These are phyloP conservation scores for Inonotus hispidus DNA, from an alignment of 1,284 basidiomycete species.

Conservation along the genomic window DNA sequence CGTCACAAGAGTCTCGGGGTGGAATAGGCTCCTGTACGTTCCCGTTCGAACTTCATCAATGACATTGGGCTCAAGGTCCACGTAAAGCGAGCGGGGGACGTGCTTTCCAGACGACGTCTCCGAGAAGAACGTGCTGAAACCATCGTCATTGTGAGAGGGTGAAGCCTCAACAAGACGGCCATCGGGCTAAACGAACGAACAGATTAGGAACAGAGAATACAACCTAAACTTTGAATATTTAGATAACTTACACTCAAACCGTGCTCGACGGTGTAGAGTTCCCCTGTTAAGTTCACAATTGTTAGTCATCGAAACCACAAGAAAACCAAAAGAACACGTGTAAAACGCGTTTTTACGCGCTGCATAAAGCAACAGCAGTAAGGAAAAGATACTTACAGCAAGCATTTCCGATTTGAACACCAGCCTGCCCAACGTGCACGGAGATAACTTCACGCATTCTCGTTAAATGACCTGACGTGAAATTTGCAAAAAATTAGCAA, in stretches of 20 bases:
- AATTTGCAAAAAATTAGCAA: constrained; percentile 3
- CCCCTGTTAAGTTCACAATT: constrained; percentile 53
- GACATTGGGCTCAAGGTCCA: constrained; percentile 94
- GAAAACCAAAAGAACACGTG: constrained; percentile 28
- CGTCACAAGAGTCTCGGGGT: constrained; percentile 98
- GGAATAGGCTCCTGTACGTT: constrained; percentile 92
- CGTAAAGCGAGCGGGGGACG: constrained; percentile 96
- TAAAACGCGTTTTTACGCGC: constrained; percentile 10
- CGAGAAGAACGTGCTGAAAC: constrained; percentile 96
- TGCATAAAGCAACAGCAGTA: constrained; percentile 16
- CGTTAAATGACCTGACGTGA: constrained; percentile 18
- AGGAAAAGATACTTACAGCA: constrained; percentile 63
- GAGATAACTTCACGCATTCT: constrained; percentile 92
- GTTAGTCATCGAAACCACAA: constrained; percentile 19
- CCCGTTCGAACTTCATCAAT: constrained; percentile 97
- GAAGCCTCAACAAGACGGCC: constrained; percentile 81
- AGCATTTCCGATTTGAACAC: constrained; percentile 96
- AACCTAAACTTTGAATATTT: constrained; percentile 9
- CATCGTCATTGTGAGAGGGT: constrained; percentile 73
- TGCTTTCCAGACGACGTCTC: constrained; percentile 93
- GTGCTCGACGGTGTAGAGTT: constrained; percentile 98
- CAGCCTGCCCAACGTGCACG: constrained; percentile 91
- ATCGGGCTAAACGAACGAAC: constrained; percentile 60
- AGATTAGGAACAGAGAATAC: background rate
- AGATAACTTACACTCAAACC: constrained; percentile 70